phyloP scores from a whole-genome alignment of 148 eudicot genomes.

The Vaccinium corymbosum region DNA sequence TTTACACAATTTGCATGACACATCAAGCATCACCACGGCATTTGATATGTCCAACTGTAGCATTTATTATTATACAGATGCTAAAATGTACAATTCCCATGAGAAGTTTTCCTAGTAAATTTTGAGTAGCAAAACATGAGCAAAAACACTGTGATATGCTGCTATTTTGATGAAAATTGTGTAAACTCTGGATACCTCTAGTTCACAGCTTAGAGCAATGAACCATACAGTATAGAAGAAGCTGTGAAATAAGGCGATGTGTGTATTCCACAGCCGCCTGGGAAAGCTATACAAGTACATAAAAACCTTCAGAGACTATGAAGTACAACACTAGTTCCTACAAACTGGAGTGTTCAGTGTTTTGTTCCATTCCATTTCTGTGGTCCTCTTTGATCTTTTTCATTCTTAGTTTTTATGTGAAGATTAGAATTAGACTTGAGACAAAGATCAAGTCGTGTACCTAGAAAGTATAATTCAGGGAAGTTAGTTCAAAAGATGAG shows the following conservation, averaged over 20 bases:
- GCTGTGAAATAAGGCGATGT: too few relatives aligned
- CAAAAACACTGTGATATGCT: neutral
- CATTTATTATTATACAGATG: neutral
- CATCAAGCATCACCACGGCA: neutral
- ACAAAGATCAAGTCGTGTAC: neutral
- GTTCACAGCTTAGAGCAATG: too few relatives aligned
- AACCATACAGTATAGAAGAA: too few relatives aligned
- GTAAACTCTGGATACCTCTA: too few relatives aligned
- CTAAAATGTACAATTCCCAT: neutral
- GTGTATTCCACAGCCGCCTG: too few relatives aligned
- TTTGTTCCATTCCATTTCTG: neutral
- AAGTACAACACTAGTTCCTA: too few relatives aligned
- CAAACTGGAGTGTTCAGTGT: neutral
- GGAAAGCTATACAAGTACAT: too few relatives aligned
- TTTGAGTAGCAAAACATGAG: neutral
- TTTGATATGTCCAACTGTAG: neutral
- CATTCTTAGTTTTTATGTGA: neutral
- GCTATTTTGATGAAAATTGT: neutral
- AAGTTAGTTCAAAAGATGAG: too few relatives aligned
- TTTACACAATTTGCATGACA: neutral
- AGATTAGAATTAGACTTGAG: neutral
- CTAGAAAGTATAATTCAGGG: neutral
- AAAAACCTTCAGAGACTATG: neutral
- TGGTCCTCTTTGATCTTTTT: neutral
- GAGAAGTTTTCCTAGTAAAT: neutral